Percentiles rank a stretch among this genome's conserved stretches.
phyloP scores from a whole-genome alignment of 1,139 yeast species.

The Scheffersomyces segobiensis region DNA sequence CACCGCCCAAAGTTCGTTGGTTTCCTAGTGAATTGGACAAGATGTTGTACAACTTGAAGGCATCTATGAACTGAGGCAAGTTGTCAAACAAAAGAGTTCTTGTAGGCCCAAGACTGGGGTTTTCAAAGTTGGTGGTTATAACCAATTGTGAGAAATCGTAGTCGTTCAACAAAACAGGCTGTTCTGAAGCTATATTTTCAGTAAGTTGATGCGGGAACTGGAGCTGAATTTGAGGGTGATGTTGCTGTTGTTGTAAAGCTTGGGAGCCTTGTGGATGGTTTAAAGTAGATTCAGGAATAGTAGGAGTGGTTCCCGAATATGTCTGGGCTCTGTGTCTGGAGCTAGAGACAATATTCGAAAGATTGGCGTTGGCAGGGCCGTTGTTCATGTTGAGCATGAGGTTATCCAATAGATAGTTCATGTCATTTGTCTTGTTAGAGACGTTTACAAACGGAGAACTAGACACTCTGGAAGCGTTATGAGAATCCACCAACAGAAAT shows the following conservation, averaged over 20 bases:
- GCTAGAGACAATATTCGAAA: slow-evolving; percentile 8
- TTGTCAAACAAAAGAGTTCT: slow-evolving; percentile 76
- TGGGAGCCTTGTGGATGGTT: slow-evolving; percentile 9
- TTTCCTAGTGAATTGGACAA: slow-evolving; percentile 29
- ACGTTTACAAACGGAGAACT: slow-evolving; percentile 15
- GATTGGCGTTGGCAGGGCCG: slow-evolving; percentile 7
- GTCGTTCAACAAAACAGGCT: slow-evolving; percentile 52
- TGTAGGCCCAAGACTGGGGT: slow-evolving; percentile 73
- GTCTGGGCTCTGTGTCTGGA: slow-evolving; percentile 46
- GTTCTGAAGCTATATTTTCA: slow-evolving; percentile 9
- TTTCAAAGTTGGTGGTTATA: slow-evolving; percentile 64
- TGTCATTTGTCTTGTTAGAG: slow-evolving; percentile 24
- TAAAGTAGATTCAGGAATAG: slow-evolving; percentile 18
- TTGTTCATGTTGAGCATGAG: slow-evolving; percentile 25
- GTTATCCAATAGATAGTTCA: slow-evolving; percentile 34
- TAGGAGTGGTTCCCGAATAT: slow-evolving; percentile 39
- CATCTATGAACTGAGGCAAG: slow-evolving; percentile 54
- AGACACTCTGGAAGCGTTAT: slow-evolving; percentile 12
- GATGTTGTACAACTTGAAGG: slow-evolving; percentile 35
- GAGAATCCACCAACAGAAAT: slow-evolving; percentile 11
- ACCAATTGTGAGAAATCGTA: slow-evolving; percentile 45
- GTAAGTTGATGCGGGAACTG: slow-evolving; percentile 4
- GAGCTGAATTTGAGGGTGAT: slow-evolving; percentile 25
- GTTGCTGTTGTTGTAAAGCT: slow-evolving; percentile 23
- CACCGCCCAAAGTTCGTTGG: slow-evolving; percentile 24